These are phyloP conservation scores for Thielaviopsis euricoi DNA, from an alignment of 2,329 filamentous ascomycete genomes.

Conservation along the genomic window DNA sequence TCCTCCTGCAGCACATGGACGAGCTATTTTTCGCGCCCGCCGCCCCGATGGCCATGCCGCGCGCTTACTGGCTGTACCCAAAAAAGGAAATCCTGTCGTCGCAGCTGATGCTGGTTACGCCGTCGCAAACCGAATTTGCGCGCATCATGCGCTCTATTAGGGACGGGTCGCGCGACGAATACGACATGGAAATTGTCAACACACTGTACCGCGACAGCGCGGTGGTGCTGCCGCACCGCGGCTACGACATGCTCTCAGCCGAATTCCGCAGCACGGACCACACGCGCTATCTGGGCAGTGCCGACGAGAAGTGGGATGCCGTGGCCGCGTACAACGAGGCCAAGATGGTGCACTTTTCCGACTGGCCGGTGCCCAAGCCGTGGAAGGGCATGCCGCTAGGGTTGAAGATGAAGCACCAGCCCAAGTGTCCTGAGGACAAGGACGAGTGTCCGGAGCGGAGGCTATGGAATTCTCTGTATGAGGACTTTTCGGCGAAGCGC, in stretches of 20 bases:
- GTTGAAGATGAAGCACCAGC: constrained; percentile 11
- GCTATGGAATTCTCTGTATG: constrained; percentile 27
- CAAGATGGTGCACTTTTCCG: constrained; percentile 33
- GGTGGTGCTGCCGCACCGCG: constrained; percentile 45
- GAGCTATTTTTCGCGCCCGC: constrained; percentile 51
- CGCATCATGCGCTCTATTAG: constrained; percentile 18
- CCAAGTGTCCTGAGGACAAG: constrained; percentile 23
- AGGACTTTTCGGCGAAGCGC: constrained; percentile 22
- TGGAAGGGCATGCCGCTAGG: constrained; percentile 20
- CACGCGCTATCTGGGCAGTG: constrained; percentile 22
- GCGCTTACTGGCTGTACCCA: constrained; percentile 51
- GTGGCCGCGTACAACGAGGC: constrained; percentile 35
- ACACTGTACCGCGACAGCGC: constrained; percentile 40
- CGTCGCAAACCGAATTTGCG: constrained; percentile 33
- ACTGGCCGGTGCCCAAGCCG: constrained; percentile 33
- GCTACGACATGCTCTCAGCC: constrained; percentile 42
- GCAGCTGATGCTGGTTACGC: constrained; percentile 44
- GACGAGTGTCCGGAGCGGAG: constrained; percentile 22
- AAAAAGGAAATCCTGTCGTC: constrained; percentile 39
- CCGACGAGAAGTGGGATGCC: constrained; percentile 38
- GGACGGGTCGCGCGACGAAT: constrained; percentile 21
- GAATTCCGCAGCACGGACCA: constrained; percentile 41
- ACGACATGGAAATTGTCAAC: constrained; percentile 55
- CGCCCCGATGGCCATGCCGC: constrained; percentile 45
- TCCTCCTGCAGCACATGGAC: constrained; percentile 44